Conservation (phyloP, 164 flowering plant genomes). For the Echeveria elegans region DNA sequence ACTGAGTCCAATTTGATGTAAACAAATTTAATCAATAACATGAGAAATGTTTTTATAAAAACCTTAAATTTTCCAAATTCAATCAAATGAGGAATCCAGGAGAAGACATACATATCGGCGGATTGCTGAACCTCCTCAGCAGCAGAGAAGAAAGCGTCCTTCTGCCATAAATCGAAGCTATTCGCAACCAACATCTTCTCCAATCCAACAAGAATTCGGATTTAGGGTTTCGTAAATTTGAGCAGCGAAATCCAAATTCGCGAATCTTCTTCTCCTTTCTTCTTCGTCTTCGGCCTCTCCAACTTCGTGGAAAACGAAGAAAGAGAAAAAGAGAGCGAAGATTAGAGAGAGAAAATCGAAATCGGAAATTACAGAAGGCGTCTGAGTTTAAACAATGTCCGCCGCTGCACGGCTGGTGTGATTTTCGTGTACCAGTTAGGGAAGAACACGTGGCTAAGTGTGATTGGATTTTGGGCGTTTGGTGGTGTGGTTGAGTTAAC, state of each 20-base stretch:
- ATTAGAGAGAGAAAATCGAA: neutral
- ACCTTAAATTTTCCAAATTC: neutral
- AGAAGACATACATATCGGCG: conserved; percentile 56
- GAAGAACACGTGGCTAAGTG: neutral
- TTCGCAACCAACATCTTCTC: conserved; percentile 58
- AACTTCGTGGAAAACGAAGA: neutral
- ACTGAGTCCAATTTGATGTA: neutral
- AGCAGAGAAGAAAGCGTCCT: conserved; percentile 77
- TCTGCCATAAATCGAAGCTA: conserved; percentile 80
- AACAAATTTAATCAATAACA: too few relatives aligned
- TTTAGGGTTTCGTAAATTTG: neutral
- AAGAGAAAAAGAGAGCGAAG: neutral
- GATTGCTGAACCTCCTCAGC: conserved; percentile 93
- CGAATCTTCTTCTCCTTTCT: neutral
- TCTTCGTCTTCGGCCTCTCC: neutral
- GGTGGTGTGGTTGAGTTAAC: neutral
- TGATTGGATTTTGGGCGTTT: neutral
- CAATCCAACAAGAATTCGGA: neutral
- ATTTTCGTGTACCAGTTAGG: neutral
- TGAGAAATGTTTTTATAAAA: neutral
- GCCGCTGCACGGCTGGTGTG: neutral
- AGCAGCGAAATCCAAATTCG: neutral
- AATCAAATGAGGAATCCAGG: neutral
- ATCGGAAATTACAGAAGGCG: neutral
- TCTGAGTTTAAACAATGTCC: neutral